Evolutionary conservation across 176 grass and related monocot species (phyloP).

Genomic region (Juncus inflexus): DNA sequence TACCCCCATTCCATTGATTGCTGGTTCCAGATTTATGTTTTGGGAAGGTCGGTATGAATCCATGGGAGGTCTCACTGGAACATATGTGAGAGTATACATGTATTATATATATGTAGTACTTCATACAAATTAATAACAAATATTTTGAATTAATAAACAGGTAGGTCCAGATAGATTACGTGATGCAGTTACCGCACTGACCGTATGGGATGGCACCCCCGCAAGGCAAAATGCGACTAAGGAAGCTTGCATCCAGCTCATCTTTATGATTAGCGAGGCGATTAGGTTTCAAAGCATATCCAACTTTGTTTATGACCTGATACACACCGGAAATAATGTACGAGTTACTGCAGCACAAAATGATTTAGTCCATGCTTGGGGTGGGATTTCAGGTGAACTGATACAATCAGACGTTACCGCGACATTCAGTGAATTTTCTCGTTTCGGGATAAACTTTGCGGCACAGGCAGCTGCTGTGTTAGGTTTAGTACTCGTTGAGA

Average conservation of each 20-base stretch:
- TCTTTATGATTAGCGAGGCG: conserved; percentile 25
- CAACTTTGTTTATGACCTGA: conserved; percentile 16
- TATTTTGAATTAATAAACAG: background rate
- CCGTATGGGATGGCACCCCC: background rate
- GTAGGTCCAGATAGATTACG: conserved; percentile 7
- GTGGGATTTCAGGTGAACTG: conserved; percentile 4
- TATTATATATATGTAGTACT: no score
- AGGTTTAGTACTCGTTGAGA: conserved; percentile 14
- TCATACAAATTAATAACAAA: background rate
- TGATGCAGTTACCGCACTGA: background rate
- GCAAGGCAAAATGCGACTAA: background rate
- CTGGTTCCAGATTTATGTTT: background rate
- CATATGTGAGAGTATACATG: no score
- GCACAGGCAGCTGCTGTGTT: background rate
- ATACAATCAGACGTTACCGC: conserved; percentile 12
- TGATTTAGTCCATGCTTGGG: conserved; percentile 3
- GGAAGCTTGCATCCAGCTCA: background rate
- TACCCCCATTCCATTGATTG: no score
- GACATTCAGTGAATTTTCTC: background rate
- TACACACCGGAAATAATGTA: background rate
- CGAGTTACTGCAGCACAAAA: background rate
- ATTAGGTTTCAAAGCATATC: conserved; percentile 17
- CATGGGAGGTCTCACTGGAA: background rate
- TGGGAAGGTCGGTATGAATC: no score
- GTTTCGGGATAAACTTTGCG: background rate